Base-by-base conservation (phyloP, 306 rosid genomes). In the Prunus kanzakura region DNA sequence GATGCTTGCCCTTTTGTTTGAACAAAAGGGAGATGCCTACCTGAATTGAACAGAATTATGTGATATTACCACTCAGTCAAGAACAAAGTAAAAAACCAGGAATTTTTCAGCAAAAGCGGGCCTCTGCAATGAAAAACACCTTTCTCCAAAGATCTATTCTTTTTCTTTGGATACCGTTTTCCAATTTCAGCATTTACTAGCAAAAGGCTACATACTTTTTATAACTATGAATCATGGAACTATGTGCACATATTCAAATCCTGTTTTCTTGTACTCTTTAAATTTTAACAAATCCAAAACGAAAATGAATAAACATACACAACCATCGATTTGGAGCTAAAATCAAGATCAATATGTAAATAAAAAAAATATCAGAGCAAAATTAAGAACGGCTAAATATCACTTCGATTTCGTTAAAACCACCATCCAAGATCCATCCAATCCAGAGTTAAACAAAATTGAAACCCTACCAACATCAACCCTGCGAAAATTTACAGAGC, bases 401-500 rank as follows among this genome's bases (percentile, higher is more conserved):
- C 20, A 66, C 46, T 67, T 38, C 54, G 52, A 35, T 64, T 60
- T 73, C 81, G 82, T 32, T 75, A 61, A 74, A 74, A 58, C 64
- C 62, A 25, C 69, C 75, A 81, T 22, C 55, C 80, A 62, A 72
- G 63, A 83, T 11, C 15, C 76, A 62, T 72, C 57, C 54, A 41
- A 60, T 78, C 29, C 72, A 73, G 63, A 70, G 32, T 41, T 19
- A 50, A 60, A 69, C 78, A 54, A 51, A 64, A 52, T 22, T 18
- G 35, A 64, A 46, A 68, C 45, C n/a, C 71, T 19, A 79, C 9
- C 8, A 62, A 29, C 29, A 43, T 19, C 76, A 57, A 66, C 12
- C 55, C 71, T 35, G 63, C 76, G 47, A 54, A 73, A 74, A 82
- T 84, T 79, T 86, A 82, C 82, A 81, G 61, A 68, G 76, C 67